Evolutionary conservation across 2,329 filamentous ascomycete species (phyloP).

Genomic region (Talaromyces sp.): DNA sequence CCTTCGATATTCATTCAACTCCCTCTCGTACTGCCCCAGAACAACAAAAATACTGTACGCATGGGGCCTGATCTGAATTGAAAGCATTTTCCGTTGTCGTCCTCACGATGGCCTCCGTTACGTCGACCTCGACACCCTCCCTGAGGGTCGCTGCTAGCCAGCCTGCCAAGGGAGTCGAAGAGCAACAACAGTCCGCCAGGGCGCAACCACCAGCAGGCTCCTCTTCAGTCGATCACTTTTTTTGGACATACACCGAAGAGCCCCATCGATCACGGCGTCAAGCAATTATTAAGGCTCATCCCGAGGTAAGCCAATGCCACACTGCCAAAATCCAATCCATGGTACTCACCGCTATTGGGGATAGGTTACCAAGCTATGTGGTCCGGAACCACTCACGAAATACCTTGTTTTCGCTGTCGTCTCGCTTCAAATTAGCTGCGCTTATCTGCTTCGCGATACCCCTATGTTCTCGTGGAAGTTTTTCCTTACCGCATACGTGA

Average conservation of each 20-base stretch:
- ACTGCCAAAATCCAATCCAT: conserved; percentile 6
- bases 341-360: background rate
- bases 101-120: conserved; percentile 24
- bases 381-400: conserved; percentile 91
- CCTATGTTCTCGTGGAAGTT: conserved; percentile 79
- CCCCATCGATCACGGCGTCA: conserved; percentile 85
- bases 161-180: conserved; percentile 12
- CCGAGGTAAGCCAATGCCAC: conserved; percentile 60
- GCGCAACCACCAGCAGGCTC: conserved; percentile 27
- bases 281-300: conserved; percentile 96
- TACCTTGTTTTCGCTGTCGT: conserved; percentile 85
- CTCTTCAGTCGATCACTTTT: conserved; percentile 61
- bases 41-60: background rate
- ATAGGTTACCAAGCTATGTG: conserved; percentile 93
- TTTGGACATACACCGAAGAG: conserved; percentile 99
- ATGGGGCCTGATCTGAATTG: conserved; percentile 12
- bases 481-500: conserved; percentile 79
- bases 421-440: conserved; percentile 70
- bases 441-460: conserved; percentile 70
- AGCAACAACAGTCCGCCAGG: conserved; percentile 18
- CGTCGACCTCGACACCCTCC: conserved; percentile 26
- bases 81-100: conserved; percentile 6
- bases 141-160: conserved; percentile 25
- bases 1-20: background rate
- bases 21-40: background rate